Evolutionary conservation across 2,329 filamentous ascomycete genomes (phyloP), one percentile per base, ranked within the genome.

Genomic region (Dryadomyces quercus-mongolicae): DNA sequence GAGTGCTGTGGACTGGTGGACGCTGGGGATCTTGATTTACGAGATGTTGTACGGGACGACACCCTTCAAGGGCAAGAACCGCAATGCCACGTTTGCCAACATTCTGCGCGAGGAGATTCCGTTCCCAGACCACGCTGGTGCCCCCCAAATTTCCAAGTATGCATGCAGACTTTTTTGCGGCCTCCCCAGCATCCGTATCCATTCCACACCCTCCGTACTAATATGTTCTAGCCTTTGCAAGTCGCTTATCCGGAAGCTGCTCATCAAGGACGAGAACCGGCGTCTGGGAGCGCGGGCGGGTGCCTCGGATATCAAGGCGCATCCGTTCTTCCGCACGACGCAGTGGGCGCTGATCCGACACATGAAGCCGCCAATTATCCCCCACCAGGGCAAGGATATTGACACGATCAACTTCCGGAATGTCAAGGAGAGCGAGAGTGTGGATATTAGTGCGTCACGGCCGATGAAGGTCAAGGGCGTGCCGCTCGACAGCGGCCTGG

Each of bases 1-100:
- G 8, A 97, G 92, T 66, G 93, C 93, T 15, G 93, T 98, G 15
- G 93, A 98, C 69, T 98, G 93, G 93, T 98, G 93, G 93, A 98
- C 93, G 0, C 71, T 98, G 53, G 93, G 93, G 20, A 97, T 98
- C 61, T 72, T 98, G 65, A 90, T 98, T 55, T 98, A 97, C 68
- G 93, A 98, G 70, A 98, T 98, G 93, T 77, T 98, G 40, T 98
- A 92, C 71, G 93, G 93, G 54, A 98, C 92, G 0, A 98, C 93
- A 0, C 93, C 93, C 1, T 98, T 98, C 78, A 98, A 98, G 75
- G 93, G 93, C 62, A 97, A 98, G 80, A 98, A 96, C 70, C 82
- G 93, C 43, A 98, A 97, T 64, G 90, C 91, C 15, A 98, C 93
- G 0, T 98, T 98, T 72, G 92, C 91, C 57, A 98, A 97, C 67